Base-by-base conservation (phyloP, 306 rosid species). In the Lathyrus aphaca region DNA sequence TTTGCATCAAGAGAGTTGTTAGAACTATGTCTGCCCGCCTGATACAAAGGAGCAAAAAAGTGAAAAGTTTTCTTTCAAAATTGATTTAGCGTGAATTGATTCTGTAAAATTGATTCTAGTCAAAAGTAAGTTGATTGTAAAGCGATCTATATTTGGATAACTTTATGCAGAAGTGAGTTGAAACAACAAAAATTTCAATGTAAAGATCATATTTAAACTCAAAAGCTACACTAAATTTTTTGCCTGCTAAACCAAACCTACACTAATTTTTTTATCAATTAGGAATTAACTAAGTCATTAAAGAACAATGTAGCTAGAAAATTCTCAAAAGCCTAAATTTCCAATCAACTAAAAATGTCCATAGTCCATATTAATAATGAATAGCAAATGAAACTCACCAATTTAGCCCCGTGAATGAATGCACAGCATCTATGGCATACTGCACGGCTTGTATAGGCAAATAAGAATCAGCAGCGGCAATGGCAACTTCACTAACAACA, bases 21-120 rank as follows among this genome's bases (percentile, higher is more conserved):
- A 89, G 25, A 50, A 61, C 95, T 66, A 94, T 91, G 70, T 88
- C 62, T 42, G 86, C 90, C 97, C 97, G 88, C 99, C 99, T 94
- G 86, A 78, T 81, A 76, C 37, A 71, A 66, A 76, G 3, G 10
- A 35, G 39, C 10, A 35, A 35, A 35, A 35, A 35, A 35, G 10
- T 35, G 39, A 35, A 35, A 35, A 35, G 10, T 7, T 32, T 35
- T 6, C 39, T 35, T 35, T 35, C 39, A 35, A 7, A 35, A 35
- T 35, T 35, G 39, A 35, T 7, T 35, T 35, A 7, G 39, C 8
- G 10, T 7, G 39, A 35, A 32, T 32, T 32, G 9, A 32, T 32
- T 5, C 38, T 30, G 5, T 25, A 25, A 25, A 25, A 25, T 25
- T 25, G 38, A 32, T 32, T 32, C 38, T 30, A 5, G 9, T 6